Base-by-base conservation (phyloP, 192 early-diverging fungal species). In the Martensiomyces pterosporus region DNA sequence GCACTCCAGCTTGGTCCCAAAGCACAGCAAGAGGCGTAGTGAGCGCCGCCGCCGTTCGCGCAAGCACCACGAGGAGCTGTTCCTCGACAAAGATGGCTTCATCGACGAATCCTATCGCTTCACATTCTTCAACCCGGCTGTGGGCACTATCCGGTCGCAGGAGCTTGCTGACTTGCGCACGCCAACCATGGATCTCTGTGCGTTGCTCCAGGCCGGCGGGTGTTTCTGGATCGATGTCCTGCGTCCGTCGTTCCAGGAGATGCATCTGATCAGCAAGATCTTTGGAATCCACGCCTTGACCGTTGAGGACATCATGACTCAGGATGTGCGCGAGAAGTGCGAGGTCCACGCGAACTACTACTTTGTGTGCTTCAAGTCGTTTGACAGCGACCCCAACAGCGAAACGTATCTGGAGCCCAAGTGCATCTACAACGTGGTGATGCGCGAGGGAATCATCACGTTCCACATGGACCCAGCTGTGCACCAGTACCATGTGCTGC, bases 281-380 rank as follows among this genome's bases (percentile, higher is more conserved):
- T 89, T 91, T 43, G 69, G 79, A 42, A 80, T 90, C 36, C 88
- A 91, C 54, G 84, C 88, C 24, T 66, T 90, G n/a, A 91, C 85
- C 0, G 75, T 80, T 24, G 94, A 99, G 74, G 96, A 99, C 52
- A 93, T 99, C 34, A 75, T 82, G 52, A 92, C 88, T 9, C 85
- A 95, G 47, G 94, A 96, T 33, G 82, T 84, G 21, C 77, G 96
- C 2, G 96, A 99, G 64, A 99, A 99, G 54, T 94, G 90, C 60
- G 96, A 71, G 40, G 61, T 64, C 42, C 67, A 71, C 19, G 56
- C 61, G 9, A 64, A 89, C 45, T 99, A 99, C 66, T 90, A 88
- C 52, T 97, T 97, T 75, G 82, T 96, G 17, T 85, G 87, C 52
- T 93, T 94, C 57, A 77, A 90, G 25, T 81, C 79, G 10, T 87